Percentiles rank a stretch among this genome's conserved stretches.
phyloP scores from a whole-genome alignment of 192 early-diverging fungal species.

The Umbelopsis sp. region DNA sequence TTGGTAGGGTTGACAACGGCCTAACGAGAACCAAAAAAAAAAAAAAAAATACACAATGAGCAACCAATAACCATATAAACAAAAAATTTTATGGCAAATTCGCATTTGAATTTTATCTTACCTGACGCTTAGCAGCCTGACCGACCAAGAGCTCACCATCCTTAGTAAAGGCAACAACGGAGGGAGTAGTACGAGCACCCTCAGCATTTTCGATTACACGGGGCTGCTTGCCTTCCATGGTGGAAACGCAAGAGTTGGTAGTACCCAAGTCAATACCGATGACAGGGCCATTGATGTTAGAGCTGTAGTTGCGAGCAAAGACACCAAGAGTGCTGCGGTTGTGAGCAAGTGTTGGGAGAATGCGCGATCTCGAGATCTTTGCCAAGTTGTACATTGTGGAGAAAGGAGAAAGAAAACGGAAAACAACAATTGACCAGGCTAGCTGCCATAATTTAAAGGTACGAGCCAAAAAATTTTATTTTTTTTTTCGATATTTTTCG shows the following conservation, averaged over 20 bases:
- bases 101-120: conserved; percentile 19
- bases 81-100: conserved; percentile 6
- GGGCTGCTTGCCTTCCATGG: conserved; percentile 98
- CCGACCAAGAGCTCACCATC: conserved; percentile 97
- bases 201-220: conserved; percentile 98
- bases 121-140: conserved; percentile 96
- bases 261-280: conserved; percentile 99
- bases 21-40: conserved; percentile 21
- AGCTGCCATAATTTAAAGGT: conserved; percentile 1
- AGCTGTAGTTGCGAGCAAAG: conserved; percentile 60
- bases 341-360: conserved; percentile 24
- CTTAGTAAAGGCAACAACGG: conserved; percentile 94
- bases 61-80: not conserved
- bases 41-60: not conserved
- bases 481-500: conserved; percentile 5
- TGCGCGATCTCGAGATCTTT: conserved; percentile 28
- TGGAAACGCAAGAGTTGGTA: conserved; percentile 99
- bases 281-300: conserved; percentile 87
- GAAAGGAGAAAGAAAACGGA: conserved; percentile 14
- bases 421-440: conserved; percentile 1
- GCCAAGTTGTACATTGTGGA: conserved; percentile 34
- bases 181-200: conserved; percentile 96
- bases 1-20: conserved; percentile 98
- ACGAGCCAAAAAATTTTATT: not conserved
- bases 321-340: conserved; percentile 21